A percentile compares a stretch with the other conserved stretches of the same genome.
Evolutionary conservation across 441 rosid genomes (phyloP).

Genomic region (Rhodomyrtus psidioides): DNA sequence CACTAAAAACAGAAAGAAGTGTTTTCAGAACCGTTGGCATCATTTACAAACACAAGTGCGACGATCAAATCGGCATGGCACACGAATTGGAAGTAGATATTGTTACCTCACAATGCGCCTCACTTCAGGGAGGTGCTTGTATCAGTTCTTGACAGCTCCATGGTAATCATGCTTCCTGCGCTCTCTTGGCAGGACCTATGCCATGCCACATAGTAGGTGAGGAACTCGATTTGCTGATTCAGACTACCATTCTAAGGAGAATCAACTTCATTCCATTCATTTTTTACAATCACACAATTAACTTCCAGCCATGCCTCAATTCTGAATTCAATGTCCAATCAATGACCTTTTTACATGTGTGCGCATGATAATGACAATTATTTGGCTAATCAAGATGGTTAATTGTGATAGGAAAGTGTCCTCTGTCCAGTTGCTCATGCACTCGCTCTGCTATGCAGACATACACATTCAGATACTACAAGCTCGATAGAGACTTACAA

Average conservation of each 20-base stretch:
- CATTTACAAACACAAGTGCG: neutral
- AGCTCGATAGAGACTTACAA: conserved; percentile 37
- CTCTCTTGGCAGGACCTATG: conserved; percentile 88
- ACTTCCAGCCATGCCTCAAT: neutral
- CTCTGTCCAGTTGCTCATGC: neutral
- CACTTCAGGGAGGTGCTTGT: conserved; percentile 86
- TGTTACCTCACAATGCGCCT: conserved; percentile 79
- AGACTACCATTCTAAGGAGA: neutral
- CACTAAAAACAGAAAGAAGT: neutral
- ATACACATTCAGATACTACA: neutral
- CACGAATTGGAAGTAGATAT: neutral
- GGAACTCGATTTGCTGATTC: neutral
- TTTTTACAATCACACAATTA: neutral
- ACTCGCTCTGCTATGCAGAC: neutral
- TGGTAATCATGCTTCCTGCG: conserved; percentile 67
- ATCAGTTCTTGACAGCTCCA: conserved; percentile 80
- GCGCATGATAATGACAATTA: neutral
- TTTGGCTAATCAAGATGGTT: neutral
- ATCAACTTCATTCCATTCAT: neutral
- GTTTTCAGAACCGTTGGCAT: neutral
- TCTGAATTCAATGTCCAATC: neutral
- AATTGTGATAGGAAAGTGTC: neutral
- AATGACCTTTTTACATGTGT: neutral
- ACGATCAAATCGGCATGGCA: neutral
- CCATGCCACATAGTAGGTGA: neutral